These are phyloP conservation scores for Mycena indigotica DNA, from an alignment of 768 basidiomycete species.

Conservation along the genomic window DNA sequence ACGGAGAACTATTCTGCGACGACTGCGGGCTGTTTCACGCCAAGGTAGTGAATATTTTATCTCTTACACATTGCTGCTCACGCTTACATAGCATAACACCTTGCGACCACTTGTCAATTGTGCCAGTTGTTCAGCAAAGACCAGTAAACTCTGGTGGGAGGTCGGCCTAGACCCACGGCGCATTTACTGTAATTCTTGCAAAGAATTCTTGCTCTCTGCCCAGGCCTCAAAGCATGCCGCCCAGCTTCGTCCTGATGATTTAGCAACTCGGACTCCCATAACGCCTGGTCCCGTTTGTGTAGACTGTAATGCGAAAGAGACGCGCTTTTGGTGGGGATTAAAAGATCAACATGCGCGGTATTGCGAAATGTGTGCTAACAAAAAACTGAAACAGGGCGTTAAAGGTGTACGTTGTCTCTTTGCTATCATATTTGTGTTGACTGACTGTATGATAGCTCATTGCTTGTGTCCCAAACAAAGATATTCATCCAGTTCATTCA, in stretches of 20 bases:
- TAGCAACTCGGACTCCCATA: no score
- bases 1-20: not conserved
- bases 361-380: not conserved
- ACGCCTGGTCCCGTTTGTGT: not conserved
- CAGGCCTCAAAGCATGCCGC: not conserved
- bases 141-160: not conserved
- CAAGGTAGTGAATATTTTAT: not conserved
- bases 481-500: not conserved
- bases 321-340: not conserved
- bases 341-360: not conserved
- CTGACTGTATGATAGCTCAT: not conserved
- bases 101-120: not conserved
- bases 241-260: not conserved
- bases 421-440: not conserved
- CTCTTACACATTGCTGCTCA: not conserved
- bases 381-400: not conserved
- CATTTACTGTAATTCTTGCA: conserved; percentile 1
- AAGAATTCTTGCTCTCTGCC: not conserved
- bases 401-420: not conserved
- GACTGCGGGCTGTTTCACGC: not conserved
- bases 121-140: not conserved
- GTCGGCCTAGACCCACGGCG: not conserved
- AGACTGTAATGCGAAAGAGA: not conserved
- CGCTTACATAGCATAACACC: not conserved
- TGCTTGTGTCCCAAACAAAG: not conserved